Evolutionary conservation across 108 stramenopile species (phyloP), one percentile per base, ranked within the genome.

Genomic region (Nitzschia palea): DNA sequence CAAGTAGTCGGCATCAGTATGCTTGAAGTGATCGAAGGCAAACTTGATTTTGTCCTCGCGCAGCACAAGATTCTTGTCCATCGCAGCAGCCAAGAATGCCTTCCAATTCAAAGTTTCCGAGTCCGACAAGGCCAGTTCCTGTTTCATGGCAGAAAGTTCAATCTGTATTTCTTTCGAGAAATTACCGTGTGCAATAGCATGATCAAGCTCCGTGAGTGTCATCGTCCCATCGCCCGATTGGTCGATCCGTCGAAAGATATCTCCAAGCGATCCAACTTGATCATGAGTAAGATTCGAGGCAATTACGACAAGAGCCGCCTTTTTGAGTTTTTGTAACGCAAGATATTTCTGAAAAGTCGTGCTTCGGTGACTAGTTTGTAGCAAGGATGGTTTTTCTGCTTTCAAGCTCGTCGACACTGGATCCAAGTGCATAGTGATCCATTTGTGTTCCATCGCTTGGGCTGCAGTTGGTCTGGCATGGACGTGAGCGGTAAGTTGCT

Each of bases 1-100:
- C 48, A 98, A 71, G 52, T 79, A 76, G 33, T 90, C 76, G 9
- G 59, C 71, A 50, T 81, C 84, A 5, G 79, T 68, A 54, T 84
- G 85, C 44, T 84, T 80, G 51, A 95, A 95, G 64, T 93, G 85
- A 44, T 93, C 85, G 64, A 93, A 95, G 6, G 90, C 91, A 73
- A 80, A 79, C 25, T 73, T 76, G 51, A 95, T 73, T 48, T 93
- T 93, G 77, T 95, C 94, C 64, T 93, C 88, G 40, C 84, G 62
- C 65, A 93, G 75, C 1, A 83, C 80, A 5, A 85, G 68, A 66
- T 73, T 86, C 66, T 86, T 87, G 73, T 93, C 91, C 66, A 93
- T 84, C 47, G 90, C 93, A 0, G 86, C 84, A 12, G 91, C 88
- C 37, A 91, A 63, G 68, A 95, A 95, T 18, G 89, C 88, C 51